Conservation (phyloP, 805 yeast species). For the Pichia eremophila region DNA sequence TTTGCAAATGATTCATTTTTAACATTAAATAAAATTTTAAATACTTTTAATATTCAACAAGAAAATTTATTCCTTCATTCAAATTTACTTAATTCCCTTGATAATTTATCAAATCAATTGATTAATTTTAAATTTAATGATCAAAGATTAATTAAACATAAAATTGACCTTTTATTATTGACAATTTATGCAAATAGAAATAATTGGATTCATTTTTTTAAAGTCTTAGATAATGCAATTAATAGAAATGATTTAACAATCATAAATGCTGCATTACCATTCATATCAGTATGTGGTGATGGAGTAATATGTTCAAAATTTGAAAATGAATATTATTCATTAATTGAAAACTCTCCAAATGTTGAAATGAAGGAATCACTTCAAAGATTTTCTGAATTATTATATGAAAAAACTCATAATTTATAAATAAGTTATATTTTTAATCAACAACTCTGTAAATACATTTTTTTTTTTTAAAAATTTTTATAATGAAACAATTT, state of each 20-base stretch:
- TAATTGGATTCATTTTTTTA: constrained; percentile 9
- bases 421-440: background rate
- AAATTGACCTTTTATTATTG: constrained; percentile 10
- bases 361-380: background rate
- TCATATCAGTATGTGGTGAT: constrained; percentile 10
- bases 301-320: constrained; percentile 5
- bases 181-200: constrained; percentile 12
- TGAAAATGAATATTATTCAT: constrained; percentile 9
- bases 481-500: constrained; percentile 3
- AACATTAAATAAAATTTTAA: constrained; percentile 9
- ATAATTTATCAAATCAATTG: background rate
- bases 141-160: background rate
- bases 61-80: constrained; percentile 5
- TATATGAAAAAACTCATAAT: constrained; percentile 1
- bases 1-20: constrained; percentile 17
- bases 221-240: constrained; percentile 8
- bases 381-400: background rate
- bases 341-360: background rate
- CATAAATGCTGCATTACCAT: constrained; percentile 6
- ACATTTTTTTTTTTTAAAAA: background rate
- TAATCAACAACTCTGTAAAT: background rate
- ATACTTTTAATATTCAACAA: background rate
- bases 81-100: constrained; percentile 1
- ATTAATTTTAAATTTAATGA: background rate
- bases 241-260: constrained; percentile 10